These are phyloP conservation scores for Penicillium lagena DNA, from an alignment of 495 filamentous ascomycete species.

Conservation along the genomic window DNA sequence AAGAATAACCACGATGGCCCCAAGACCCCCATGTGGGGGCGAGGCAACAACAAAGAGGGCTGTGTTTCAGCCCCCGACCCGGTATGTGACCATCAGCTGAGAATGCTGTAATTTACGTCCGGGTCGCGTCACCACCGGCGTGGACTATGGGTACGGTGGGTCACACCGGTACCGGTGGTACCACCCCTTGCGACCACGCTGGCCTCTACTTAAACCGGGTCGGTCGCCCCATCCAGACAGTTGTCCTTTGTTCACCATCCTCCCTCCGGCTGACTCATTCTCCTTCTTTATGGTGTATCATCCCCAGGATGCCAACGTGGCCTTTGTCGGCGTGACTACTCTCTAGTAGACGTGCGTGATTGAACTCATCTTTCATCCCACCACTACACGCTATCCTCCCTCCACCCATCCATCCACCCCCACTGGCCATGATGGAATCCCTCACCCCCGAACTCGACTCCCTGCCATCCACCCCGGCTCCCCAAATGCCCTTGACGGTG, in stretches of 20 bases:
- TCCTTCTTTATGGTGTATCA: background rate
- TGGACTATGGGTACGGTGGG: too few species aligned
- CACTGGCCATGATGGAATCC: conserved; percentile 28
- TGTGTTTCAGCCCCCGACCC: too few species aligned
- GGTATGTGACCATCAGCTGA: background rate
- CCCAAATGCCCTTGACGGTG: conserved; percentile 40
- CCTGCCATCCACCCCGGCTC: conserved; percentile 21
- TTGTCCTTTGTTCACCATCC: conserved; percentile 28
- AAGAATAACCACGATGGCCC: too few species aligned
- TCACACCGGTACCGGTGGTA: too few species aligned
- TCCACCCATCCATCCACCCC: background rate
- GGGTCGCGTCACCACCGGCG: background rate
- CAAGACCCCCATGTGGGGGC: too few species aligned
- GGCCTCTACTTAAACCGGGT: conserved; percentile 38
- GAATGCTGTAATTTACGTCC: conserved; percentile 3
- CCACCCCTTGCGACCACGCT: conserved; percentile 27
- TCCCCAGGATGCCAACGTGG: conserved; percentile 35
- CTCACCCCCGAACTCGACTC: conserved; percentile 26
- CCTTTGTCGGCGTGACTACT: conserved; percentile 6
- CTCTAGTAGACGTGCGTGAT: background rate
- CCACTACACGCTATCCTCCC: background rate
- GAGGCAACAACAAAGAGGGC: too few species aligned
- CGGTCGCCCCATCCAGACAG: conserved; percentile 17
- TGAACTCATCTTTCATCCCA: background rate
- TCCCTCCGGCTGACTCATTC: conserved; percentile 17